Percentiles rank a stretch among this genome's conserved stretches.
These are phyloP conservation scores for Mortierella antarctica DNA, from an alignment of 192 early-diverging fungal genomes.

Conservation along the genomic window DNA sequence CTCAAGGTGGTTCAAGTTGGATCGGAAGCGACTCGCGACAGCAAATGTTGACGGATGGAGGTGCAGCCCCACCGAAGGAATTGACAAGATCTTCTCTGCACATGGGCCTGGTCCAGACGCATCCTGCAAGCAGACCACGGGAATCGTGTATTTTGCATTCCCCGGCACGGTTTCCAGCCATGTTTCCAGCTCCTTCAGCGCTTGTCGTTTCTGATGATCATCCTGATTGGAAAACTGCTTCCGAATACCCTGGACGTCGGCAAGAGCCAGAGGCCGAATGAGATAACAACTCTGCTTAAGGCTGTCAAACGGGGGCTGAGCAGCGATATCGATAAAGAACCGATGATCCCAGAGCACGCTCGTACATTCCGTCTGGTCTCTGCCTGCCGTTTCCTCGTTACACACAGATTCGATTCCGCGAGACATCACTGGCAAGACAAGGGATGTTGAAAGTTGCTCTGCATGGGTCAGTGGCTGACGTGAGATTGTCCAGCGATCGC, in stretches of 20 bases:
- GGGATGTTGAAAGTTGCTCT: conserved; percentile 7
- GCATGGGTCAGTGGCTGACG: conserved; percentile 31
- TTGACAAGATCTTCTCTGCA: neutral
- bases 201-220: neutral
- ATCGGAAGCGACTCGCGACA: too few relatives aligned
- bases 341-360: conserved; percentile 44
- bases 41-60: too few relatives aligned
- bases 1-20: too few relatives aligned
- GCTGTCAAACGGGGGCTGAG: neutral
- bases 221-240: neutral
- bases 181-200: neutral
- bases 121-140: neutral
- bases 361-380: neutral
- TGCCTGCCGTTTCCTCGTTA: neutral
- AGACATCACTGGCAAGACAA: neutral
- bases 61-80: too few relatives aligned
- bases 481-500: conserved; percentile 25
- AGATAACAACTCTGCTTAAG: neutral
- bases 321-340: conserved; percentile 24
- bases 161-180: conserved; percentile 21
- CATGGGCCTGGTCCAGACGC: neutral
- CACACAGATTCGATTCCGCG: neutral
- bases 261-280: conserved; percentile 10
- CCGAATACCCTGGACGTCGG: neutral
- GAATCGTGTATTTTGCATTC: conserved; percentile 23